Percentiles rank a stretch among this genome's conserved stretches.
Evolutionary conservation across 345 rosid species (phyloP).

Genomic region (Corchorus capsularis): DNA sequence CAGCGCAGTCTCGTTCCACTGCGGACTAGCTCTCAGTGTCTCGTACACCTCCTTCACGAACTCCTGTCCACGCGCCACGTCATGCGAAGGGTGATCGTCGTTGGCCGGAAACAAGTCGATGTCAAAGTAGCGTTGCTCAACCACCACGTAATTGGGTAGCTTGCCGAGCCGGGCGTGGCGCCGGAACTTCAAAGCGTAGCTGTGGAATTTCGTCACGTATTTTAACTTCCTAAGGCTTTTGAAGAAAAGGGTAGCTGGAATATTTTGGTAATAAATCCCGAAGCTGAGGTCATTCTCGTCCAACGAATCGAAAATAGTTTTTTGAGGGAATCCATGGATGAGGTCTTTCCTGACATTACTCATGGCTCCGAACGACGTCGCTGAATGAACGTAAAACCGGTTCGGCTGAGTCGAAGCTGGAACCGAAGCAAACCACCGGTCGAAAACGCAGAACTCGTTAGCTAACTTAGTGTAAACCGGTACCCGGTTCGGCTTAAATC

Average conservation of each 20-base stretch:
- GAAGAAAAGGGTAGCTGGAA: conserved; percentile 90
- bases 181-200: conserved; percentile 60
- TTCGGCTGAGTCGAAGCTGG: conserved; percentile 99
- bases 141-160: conserved; percentile 82
- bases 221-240: conserved; percentile 70
- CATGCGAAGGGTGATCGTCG: conserved; percentile 98
- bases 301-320: conserved; percentile 86
- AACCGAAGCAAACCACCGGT: conserved; percentile 98
- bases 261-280: conserved; percentile 93
- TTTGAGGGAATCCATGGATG: conserved; percentile 85
- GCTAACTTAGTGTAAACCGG: conserved; percentile 84
- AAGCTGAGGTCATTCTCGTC: conserved; percentile 84
- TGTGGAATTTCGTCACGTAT: conserved; percentile 68
- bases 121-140: conserved; percentile 91
- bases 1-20: conserved; percentile 95
- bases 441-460: conserved; percentile 85
- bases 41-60: conserved; percentile 97
- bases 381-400: conserved; percentile 96
- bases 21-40: conserved; percentile 84
- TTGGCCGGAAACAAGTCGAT: conserved; percentile 68
- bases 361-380: conserved; percentile 89
- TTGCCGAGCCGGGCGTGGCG: conserved; percentile 67
- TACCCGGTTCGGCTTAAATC: conserved; percentile 66
- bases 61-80: conserved; percentile 79
- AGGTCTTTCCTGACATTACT: conserved; percentile 92